Conservation (phyloP, 441 rosid genomes). For the Populus hybrid region DNA sequence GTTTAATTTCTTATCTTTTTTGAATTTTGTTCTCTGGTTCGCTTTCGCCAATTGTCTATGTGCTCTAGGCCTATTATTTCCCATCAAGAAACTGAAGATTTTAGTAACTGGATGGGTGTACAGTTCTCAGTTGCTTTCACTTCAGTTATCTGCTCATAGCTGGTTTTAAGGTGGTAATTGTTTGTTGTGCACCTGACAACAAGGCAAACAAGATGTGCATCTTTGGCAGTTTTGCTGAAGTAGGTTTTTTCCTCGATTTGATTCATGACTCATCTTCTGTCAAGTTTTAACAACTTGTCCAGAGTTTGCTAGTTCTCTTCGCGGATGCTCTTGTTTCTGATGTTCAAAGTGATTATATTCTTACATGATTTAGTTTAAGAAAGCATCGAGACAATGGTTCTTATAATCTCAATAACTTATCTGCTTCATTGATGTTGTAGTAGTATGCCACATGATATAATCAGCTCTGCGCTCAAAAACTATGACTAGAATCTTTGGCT, state of each 20-base stretch:
- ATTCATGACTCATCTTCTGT: background rate
- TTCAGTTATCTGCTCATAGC: constrained; percentile 19
- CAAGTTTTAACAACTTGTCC: background rate
- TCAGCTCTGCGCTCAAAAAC: background rate
- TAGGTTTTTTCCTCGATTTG: background rate
- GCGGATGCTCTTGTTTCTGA: background rate
- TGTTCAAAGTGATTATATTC: background rate
- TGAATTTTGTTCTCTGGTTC: constrained; percentile 26
- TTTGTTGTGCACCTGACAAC: background rate
- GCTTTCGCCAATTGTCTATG: constrained; percentile 44
- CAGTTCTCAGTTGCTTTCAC: constrained; percentile 22
- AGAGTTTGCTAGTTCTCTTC: background rate
- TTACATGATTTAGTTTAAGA: background rate
- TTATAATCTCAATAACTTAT: background rate
- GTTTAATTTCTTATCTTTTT: constrained; percentile 29
- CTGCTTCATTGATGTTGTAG: background rate
- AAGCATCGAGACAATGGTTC: background rate
- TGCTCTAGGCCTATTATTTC: constrained; percentile 38
- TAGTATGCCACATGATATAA: background rate
- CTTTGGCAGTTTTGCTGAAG: background rate
- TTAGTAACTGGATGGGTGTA: constrained; percentile 37
- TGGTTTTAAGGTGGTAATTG: constrained; percentile 1
- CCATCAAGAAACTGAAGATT: constrained; percentile 34
- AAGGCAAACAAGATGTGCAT: background rate
- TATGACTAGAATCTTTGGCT: background rate